Evolutionary conservation across 1,284 basidiomycete species (phyloP).

Genomic region (Trichosporon asahii): DNA sequence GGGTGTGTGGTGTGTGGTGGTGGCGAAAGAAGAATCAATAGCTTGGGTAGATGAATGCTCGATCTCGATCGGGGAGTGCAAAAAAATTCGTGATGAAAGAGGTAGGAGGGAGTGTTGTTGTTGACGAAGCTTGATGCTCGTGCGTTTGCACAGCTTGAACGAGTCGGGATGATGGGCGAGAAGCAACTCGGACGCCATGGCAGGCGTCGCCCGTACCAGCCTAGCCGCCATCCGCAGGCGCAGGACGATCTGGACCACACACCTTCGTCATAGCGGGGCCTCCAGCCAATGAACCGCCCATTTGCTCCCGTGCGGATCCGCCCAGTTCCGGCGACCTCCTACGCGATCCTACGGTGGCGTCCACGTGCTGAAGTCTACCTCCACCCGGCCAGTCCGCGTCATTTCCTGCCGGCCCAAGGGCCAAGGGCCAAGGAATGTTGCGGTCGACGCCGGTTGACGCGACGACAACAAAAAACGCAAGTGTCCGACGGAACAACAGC

Average conservation of each 20-base stretch:
- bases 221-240: background rate
- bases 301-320: background rate
- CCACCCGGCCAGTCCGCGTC: background rate
- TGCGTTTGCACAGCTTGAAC: background rate
- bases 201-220: too few relatives aligned
- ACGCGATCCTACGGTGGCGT: background rate
- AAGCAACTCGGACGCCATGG: background rate
- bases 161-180: background rate
- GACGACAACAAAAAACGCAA: background rate
- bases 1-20: background rate
- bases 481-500: background rate
- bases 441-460: background rate
- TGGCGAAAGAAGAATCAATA: background rate
- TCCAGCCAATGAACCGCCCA: background rate
- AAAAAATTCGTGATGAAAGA: background rate
- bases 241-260: background rate
- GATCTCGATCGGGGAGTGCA: background rate
- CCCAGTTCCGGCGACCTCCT: background rate
- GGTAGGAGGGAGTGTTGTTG: background rate
- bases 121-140: background rate
- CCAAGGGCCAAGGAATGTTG: background rate
- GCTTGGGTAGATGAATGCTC: background rate
- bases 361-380: background rate
- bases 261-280: slow-evolving; percentile 2
- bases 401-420: background rate